These are phyloP conservation scores for Andrographis paniculata DNA, from an alignment of 305 asterid genomes.

Conservation along the genomic window DNA sequence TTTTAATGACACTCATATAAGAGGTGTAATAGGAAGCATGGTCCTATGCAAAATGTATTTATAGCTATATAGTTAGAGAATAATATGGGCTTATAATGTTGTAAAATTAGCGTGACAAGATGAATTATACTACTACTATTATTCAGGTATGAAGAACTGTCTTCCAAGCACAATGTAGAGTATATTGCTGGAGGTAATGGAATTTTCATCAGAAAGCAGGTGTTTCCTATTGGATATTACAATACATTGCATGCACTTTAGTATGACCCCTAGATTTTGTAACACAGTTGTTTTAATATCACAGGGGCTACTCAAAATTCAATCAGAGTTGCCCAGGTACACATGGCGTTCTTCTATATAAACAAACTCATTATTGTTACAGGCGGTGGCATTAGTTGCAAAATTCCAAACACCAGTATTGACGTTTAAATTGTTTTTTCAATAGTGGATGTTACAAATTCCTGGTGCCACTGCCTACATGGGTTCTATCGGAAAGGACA, in stretches of 20 bases:
- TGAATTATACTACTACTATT: no score
- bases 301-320: slow-evolving; percentile 58
- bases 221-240: slow-evolving; percentile 6
- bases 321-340: slow-evolving; percentile 58
- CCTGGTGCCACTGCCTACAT: slow-evolving; percentile 92
- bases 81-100: not conserved
- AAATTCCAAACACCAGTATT: not conserved
- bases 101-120: no score
- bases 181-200: slow-evolving; percentile 90
- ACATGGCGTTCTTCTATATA: slow-evolving; percentile 9
- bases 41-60: no score
- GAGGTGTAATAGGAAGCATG: no score
- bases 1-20: no score
- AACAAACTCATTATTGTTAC: slow-evolving; percentile 7
- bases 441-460: slow-evolving; percentile 93
- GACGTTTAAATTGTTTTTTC: slow-evolving; percentile 12
- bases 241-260: not conserved
- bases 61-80: no score
- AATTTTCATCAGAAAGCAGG: not conserved
- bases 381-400: no score
- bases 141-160: slow-evolving; percentile 82
- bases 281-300: slow-evolving; percentile 4
- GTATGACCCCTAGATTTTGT: slow-evolving; percentile 2
- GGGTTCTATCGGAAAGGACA: slow-evolving; percentile 95
- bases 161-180: slow-evolving; percentile 64